phyloP scores from a whole-genome alignment of 148 eudicot species.

The Vaccinium corymbosum region DNA sequence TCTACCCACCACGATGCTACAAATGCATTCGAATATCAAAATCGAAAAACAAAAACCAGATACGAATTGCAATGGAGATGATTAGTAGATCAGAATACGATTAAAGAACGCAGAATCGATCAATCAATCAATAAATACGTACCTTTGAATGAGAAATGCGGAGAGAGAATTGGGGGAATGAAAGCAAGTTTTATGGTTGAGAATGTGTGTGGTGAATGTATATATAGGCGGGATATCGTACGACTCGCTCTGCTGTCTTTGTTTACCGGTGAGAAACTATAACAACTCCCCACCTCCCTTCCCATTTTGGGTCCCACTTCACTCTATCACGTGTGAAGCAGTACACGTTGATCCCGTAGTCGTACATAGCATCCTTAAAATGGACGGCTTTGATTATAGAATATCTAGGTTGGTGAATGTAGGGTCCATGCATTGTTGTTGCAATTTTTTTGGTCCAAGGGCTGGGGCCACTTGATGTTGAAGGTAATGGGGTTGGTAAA shows the following conservation, averaged over 20 bases:
- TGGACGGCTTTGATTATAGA: background rate
- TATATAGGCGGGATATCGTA: background rate
- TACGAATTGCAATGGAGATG: background rate
- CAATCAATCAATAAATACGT: background rate
- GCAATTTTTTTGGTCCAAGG: background rate
- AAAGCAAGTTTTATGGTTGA: background rate
- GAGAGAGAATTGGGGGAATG: background rate
- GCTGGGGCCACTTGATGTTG: background rate
- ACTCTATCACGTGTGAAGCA: background rate
- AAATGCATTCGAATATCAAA: background rate
- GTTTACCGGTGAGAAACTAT: background rate
- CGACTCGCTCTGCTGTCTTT: conserved; percentile 11
- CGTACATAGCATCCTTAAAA: background rate
- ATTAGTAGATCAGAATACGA: background rate
- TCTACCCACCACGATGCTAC: background rate
- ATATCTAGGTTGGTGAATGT: background rate
- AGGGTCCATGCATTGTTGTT: background rate
- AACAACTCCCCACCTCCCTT: background rate
- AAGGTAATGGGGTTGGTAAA: background rate
- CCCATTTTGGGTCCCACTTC: background rate
- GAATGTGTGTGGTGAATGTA: background rate
- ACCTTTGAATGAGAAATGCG: conserved; percentile 7
- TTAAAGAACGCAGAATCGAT: background rate
- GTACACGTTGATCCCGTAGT: background rate
- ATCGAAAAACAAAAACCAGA: background rate